phyloP scores from a whole-genome alignment of 345 rosid species.

The Erysimum cheiranthoides region DNA sequence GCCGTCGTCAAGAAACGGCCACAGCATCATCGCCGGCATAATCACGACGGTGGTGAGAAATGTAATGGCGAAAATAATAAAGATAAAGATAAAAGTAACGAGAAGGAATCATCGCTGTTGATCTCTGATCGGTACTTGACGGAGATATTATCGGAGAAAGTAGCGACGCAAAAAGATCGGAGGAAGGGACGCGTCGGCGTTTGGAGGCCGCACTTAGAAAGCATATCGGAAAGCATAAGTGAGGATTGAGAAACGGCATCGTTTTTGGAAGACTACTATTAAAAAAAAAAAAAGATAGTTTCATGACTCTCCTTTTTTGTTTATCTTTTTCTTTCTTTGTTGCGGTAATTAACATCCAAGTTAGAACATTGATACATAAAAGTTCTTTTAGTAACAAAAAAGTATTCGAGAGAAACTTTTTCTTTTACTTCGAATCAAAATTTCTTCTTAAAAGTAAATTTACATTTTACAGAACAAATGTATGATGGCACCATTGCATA shows the following conservation, averaged over 20 bases:
- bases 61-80: constrained; percentile 29
- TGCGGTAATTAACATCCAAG: too few species aligned
- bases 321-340: too few species aligned
- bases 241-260: constrained; percentile 46
- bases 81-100: constrained; percentile 6
- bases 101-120: constrained; percentile 46
- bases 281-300: too few species aligned
- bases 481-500: too few species aligned
- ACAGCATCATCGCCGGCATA: constrained; percentile 30
- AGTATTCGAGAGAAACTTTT: too few species aligned
- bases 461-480: too few species aligned
- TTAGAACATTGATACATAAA: too few species aligned
- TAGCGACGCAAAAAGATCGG: constrained; percentile 76
- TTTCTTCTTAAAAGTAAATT: too few species aligned
- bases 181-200: constrained; percentile 88
- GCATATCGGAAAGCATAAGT: constrained; percentile 66
- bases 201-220: constrained; percentile 96
- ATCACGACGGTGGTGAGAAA: constrained; percentile 16
- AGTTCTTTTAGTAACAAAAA: too few species aligned
- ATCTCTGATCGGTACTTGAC: constrained; percentile 81
- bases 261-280: neutral
- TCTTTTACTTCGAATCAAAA: too few species aligned
- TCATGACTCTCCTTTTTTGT: too few species aligned
- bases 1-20: constrained; percentile 29
- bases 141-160: constrained; percentile 90